These are phyloP conservation scores for Pyracantha coccinea DNA, from an alignment of 331 rosid genomes.

Conservation along the genomic window DNA sequence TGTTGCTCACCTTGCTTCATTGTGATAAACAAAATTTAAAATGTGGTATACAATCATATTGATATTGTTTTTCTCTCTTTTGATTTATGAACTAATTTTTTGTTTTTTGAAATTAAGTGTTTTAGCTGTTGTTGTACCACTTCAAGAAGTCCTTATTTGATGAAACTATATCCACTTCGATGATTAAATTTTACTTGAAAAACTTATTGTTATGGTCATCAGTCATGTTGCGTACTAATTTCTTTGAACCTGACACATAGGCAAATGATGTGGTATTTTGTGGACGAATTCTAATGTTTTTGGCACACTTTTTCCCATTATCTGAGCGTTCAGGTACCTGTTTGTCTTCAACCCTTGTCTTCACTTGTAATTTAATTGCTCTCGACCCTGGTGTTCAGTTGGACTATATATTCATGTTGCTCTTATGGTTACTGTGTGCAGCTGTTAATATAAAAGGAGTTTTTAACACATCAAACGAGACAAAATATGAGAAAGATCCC, in stretches of 20 bases:
- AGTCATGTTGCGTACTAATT: neutral
- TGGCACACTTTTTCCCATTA: constrained; percentile 91
- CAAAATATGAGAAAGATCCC: constrained; percentile 90
- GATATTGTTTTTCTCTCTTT: neutral
- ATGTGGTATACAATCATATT: neutral
- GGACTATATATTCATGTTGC: neutral
- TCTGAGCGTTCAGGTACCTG: constrained; percentile 91
- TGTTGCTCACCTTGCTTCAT: too few species aligned
- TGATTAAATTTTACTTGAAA: neutral
- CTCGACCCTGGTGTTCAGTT: neutral
- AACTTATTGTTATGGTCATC: neutral
- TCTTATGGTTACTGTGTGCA: constrained; percentile 30
- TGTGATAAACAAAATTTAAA: neutral
- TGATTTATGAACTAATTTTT: neutral
- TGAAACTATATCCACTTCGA: neutral
- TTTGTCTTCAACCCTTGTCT: neutral
- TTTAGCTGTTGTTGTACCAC: neutral
- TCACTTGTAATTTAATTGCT: constrained; percentile 13
- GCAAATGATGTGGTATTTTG: constrained; percentile 96
- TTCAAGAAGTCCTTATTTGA: neutral
- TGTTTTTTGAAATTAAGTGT: neutral
- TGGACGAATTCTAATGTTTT: constrained; percentile 94
- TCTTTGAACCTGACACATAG: constrained; percentile 30
- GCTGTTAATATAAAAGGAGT: constrained; percentile 98
- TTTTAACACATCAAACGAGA: constrained; percentile 92